A percentile compares a stretch with the other conserved stretches of the same genome.
These are phyloP conservation scores for Penicillium canescens DNA, from an alignment of 495 filamentous ascomycete genomes.

Conservation along the genomic window DNA sequence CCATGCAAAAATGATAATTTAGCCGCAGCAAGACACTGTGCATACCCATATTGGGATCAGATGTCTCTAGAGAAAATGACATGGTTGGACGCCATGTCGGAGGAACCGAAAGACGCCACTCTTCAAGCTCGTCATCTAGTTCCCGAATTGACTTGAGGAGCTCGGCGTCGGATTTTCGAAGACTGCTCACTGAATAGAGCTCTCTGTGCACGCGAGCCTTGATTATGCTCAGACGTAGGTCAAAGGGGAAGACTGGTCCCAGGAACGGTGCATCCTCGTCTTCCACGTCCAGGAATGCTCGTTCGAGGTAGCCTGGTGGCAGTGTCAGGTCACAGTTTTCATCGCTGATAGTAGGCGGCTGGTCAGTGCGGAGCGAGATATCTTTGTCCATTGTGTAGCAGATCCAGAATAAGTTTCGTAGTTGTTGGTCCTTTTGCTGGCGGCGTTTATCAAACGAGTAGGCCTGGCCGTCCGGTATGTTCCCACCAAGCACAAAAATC, in stretches of 20 bases:
- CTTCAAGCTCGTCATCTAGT: slow-evolving; percentile 52
- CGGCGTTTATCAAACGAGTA: slow-evolving; percentile 2
- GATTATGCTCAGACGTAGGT: slow-evolving; percentile 50
- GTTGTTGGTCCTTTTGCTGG: slow-evolving; percentile 26
- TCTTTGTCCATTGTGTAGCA: slow-evolving; percentile 55
- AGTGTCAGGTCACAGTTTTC: slow-evolving; percentile 56
- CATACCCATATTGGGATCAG: slow-evolving; percentile 40
- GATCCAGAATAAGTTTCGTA: slow-evolving; percentile 55
- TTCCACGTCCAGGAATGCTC: slow-evolving; percentile 30
- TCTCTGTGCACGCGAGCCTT: slow-evolving; percentile 48
- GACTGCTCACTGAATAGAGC: slow-evolving; percentile 46
- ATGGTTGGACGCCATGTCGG: slow-evolving; percentile 42
- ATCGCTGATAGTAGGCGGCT: slow-evolving; percentile 51
- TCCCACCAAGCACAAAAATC: slow-evolving; percentile 49
- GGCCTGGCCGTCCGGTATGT: slow-evolving; percentile 17
- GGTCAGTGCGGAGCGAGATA: slow-evolving; percentile 48
- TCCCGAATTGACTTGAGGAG: slow-evolving; percentile 52
- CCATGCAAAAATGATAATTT: slow-evolving; percentile 54
- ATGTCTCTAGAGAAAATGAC: slow-evolving; percentile 37
- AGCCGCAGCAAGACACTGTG: slow-evolving; percentile 47
- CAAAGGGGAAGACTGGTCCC: slow-evolving; percentile 46
- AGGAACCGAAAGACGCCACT: slow-evolving; percentile 50
- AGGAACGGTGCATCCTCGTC: slow-evolving; percentile 15
- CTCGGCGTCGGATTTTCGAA: slow-evolving; percentile 53
- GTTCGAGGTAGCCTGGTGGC: slow-evolving; percentile 43